Base-by-base conservation (phyloP, 73 alveolate species). In the Paramecium sonneborni region DNA sequence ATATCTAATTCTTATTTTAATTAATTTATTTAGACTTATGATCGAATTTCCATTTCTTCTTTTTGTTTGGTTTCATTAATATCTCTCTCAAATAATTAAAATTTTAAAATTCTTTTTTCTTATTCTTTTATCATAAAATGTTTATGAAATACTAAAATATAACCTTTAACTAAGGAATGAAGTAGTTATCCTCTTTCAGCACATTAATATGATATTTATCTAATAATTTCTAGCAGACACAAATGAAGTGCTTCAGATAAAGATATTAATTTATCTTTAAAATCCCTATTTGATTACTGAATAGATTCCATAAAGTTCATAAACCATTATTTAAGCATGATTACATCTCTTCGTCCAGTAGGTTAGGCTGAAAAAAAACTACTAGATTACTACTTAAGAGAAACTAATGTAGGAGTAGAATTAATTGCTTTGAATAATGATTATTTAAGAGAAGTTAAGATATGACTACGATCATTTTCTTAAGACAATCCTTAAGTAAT, bases 341-440 rank as follows among this genome's bases (percentile, higher is more conserved):
- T 79, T 10, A 76, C 90, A 79, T 79, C 90, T 20, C 15, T 26
- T 46, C 90, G 7, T 18, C 90, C 90, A 41, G 90, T 62, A 21
- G 90, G 90, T 79, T 79, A 30, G 41, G 55, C 55, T 8, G 90
- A 79, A 4, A 79, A 79, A 79, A 79, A 79, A 34, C 68, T 52
- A 18, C 23, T 52, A 8, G 68, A 18, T 8, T 52, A 52, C 18
- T 52, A 21, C 18, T 52, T 52, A 3, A 52, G 30, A 3, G 68
- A 52, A 15, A 52, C 68, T 30, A 52, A 52, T 3, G 68, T 52
- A 52, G 68, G 68, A 52, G 68, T 18, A 30, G 15, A 52, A 52
- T 52, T 52, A 30, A 52, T 52, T n/a, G 68, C 30, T 52, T 52
- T 52, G n/a, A 52, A 18, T 52, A 52, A 52, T 52, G 68, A 52